These are phyloP conservation scores for Scutellaria baicalensis DNA, from an alignment of 257 asterid species.

Conservation along the genomic window DNA sequence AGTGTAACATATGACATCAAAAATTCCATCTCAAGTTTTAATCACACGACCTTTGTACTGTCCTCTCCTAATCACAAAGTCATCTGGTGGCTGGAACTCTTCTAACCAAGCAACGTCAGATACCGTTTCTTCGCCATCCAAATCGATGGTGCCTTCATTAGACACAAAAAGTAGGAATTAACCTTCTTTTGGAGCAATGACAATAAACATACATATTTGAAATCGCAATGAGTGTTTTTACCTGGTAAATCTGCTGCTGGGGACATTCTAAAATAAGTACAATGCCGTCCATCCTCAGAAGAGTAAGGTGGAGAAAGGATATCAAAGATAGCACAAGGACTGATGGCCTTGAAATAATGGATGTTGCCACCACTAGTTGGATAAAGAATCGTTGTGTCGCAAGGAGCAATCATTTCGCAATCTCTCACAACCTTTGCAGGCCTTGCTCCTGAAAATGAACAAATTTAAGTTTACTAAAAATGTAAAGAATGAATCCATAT, in stretches of 20 bases:
- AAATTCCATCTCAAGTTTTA: constrained; percentile 42
- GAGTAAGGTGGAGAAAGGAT: constrained; percentile 97
- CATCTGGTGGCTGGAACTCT: constrained; percentile 85
- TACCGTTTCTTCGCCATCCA: constrained; percentile 55
- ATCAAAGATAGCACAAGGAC: constrained; percentile 94
- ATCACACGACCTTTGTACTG: constrained; percentile 84
- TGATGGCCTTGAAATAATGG: constrained; percentile 86
- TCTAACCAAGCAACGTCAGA: constrained; percentile 86
- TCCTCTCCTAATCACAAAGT: constrained; percentile 85
- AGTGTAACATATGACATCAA: constrained; percentile 23
- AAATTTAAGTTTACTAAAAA: not conserved
- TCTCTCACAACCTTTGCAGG: constrained; percentile 70
- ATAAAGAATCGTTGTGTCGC: constrained; percentile 76
- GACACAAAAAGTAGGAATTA: not conserved
- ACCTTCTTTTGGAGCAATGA: not conserved
- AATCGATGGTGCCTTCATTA: constrained; percentile 56
- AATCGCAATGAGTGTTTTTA: constrained; percentile 16
- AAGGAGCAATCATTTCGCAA: constrained; percentile 81
- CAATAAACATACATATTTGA: not conserved
- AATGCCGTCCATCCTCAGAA: constrained; percentile 86
- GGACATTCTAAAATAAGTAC: constrained; percentile 80
- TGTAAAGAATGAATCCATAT: not conserved
- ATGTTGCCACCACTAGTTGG: constrained; percentile 90
- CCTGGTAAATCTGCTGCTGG: constrained; percentile 70
- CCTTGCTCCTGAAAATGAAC: constrained; percentile 53